A percentile compares a stretch with the other conserved stretches of the same genome.
Conservation (phyloP, 108 stramenopile genomes). For the Nannochloropsis gaditana region DNA sequence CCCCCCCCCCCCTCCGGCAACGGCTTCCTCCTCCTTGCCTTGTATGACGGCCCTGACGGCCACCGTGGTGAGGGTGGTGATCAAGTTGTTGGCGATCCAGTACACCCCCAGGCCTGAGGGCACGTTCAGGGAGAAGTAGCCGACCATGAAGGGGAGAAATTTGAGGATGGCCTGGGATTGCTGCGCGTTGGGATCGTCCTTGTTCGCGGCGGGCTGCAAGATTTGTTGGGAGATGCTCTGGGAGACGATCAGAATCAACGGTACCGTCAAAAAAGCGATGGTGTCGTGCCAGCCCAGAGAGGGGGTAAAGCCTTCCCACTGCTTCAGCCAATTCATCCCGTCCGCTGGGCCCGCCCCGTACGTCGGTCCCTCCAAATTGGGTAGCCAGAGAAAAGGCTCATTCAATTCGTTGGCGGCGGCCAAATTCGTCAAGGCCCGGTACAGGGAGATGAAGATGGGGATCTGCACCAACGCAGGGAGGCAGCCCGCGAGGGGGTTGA, state of each 20-base stretch:
- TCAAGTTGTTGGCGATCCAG: conserved; percentile 91
- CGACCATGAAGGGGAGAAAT: conserved; percentile 83
- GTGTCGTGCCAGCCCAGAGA: conserved; percentile 88
- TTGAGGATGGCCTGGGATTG: conserved; percentile 68
- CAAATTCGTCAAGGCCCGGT: conserved; percentile 79
- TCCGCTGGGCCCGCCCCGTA: conserved; percentile 86
- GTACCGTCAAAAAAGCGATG: conserved; percentile 74
- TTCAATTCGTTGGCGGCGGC: conserved; percentile 77
- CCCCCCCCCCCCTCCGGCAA: neutral
- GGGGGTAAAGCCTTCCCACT: conserved; percentile 70
- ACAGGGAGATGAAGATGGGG: conserved; percentile 91
- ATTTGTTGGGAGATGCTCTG: conserved; percentile 80
- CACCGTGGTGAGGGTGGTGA: conserved; percentile 73
- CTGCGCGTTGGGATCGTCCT: neutral
- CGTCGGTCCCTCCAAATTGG: conserved; percentile 88
- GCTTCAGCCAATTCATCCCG: conserved; percentile 77
- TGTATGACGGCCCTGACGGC: neutral
- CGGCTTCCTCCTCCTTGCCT: neutral
- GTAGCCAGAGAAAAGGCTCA: conserved; percentile 89
- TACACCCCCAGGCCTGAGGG: conserved; percentile 87
- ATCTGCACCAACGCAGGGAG: conserved; percentile 84
- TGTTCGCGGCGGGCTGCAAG: conserved; percentile 55
- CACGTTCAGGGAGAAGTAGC: conserved; percentile 88
- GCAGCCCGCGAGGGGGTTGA: conserved; percentile 90
- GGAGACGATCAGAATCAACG: conserved; percentile 76